phyloP scores from a whole-genome alignment of 192 early-diverging fungal species.

The Backusella westeae region DNA sequence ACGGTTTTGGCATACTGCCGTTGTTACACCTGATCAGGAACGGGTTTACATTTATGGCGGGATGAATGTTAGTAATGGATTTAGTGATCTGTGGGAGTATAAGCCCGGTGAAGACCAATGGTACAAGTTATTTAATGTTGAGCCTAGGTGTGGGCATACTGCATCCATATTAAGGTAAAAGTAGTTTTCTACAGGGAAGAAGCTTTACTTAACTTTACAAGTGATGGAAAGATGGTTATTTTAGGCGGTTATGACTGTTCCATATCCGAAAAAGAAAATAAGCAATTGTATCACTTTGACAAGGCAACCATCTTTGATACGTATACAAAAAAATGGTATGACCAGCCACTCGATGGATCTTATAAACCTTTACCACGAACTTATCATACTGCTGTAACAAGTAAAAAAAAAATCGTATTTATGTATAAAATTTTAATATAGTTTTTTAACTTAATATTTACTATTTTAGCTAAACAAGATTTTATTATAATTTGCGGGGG shows the following conservation, averaged over 20 bases:
- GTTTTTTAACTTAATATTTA: not conserved
- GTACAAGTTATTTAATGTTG: not conserved
- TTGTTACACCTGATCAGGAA: not conserved
- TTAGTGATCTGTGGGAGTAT: constrained; percentile 20
- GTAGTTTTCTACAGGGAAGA: no score
- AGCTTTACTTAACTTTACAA: not conserved
- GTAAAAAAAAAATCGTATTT: not conserved
- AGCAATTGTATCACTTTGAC: not conserved
- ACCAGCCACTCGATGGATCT: not conserved
- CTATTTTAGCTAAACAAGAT: not conserved
- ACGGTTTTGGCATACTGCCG: constrained; percentile 16
- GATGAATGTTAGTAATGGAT: constrained; percentile 10
- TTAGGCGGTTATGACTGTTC: constrained; percentile 18
- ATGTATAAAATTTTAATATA: not conserved
- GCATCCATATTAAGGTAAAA: constrained; percentile 17
- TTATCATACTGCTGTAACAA: constrained; percentile 17
- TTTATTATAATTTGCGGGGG: not conserved
- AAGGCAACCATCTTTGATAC: constrained; percentile 8
- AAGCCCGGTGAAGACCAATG: not conserved
- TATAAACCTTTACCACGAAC: constrained; percentile 7
- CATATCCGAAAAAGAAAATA: not conserved
- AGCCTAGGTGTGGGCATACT: constrained; percentile 17
- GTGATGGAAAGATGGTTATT: constrained; percentile 12
- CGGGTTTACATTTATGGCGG: constrained; percentile 13
- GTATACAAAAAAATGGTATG: constrained; percentile 1